These are phyloP conservation scores for Gnomoniopsis smithogilvyi DNA, from an alignment of 2,329 filamentous ascomycete genomes.

Conservation along the genomic window DNA sequence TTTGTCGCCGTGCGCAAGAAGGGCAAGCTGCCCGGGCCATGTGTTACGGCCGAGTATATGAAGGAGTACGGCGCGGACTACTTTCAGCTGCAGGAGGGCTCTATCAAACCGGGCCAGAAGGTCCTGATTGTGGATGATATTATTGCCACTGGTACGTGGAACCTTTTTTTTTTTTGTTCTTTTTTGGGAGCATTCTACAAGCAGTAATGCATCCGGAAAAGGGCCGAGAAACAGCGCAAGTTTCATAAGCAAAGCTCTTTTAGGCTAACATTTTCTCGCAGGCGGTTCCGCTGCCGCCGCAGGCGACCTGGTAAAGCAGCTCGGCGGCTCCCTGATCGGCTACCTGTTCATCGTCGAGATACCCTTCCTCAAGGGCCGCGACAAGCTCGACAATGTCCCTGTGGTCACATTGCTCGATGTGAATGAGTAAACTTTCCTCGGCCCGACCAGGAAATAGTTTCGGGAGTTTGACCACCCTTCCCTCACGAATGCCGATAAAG, in stretches of 20 bases:
- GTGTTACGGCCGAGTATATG: conserved; percentile 78
- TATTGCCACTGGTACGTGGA: conserved; percentile 83
- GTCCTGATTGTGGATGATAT: conserved; percentile 96
- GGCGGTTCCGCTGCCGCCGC: conserved; percentile 90
- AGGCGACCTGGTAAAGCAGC: conserved; percentile 78
- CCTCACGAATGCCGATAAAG: neutral
- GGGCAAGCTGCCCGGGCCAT: conserved; percentile 91
- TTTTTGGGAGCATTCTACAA: neutral
- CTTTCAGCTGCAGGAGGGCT: conserved; percentile 92
- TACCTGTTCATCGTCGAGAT: conserved; percentile 97
- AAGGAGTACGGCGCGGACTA: conserved; percentile 96
- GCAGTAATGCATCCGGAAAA: neutral
- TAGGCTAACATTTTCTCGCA: conserved; percentile 36
- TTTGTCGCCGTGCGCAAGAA: conserved; percentile 94
- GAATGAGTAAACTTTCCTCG: conserved; percentile 19
- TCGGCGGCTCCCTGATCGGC: conserved; percentile 81
- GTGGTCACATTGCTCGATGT: conserved; percentile 76
- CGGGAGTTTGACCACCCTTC: neutral
- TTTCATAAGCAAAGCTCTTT: no score
- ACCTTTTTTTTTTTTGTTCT: neutral
- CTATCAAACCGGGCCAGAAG: conserved; percentile 80
- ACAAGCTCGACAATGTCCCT: conserved; percentile 76
- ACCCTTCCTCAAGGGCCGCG: conserved; percentile 85
- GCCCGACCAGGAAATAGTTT: neutral
- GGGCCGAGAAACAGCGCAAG: no score